Percentiles rank a stretch among this genome's conserved stretches.
Conservation (phyloP, 352 stramenopile species). For the Globisporangium parvum region DNA sequence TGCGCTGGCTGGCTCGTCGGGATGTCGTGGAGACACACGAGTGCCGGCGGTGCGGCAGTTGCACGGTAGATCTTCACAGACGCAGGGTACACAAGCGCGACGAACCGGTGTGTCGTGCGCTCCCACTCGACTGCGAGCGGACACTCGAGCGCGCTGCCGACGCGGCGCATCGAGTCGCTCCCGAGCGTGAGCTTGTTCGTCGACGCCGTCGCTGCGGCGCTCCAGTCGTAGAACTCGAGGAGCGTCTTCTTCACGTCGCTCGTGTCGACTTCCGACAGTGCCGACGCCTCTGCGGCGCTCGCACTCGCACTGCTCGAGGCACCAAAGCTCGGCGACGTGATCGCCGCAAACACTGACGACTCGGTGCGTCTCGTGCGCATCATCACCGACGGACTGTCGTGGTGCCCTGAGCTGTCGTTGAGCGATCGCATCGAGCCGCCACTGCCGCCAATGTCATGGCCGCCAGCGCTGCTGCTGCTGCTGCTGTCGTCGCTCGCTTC, state of each 20-base stretch:
- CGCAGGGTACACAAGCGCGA: slow-evolving; percentile 47
- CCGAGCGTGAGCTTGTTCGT: neutral
- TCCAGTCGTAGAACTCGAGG: slow-evolving; percentile 78
- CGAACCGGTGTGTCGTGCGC: slow-evolving; percentile 31
- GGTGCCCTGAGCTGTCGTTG: slow-evolving; percentile 10
- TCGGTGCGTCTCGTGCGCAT: slow-evolving; percentile 43
- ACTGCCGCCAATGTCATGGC: too few relatives aligned
- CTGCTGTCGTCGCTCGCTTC: slow-evolving; percentile 21
- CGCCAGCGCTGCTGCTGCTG: neutral
- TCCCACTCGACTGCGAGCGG: slow-evolving; percentile 66
- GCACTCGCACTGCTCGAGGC: slow-evolving; percentile 13
- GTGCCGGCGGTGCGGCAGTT: slow-evolving; percentile 14
- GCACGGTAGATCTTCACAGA: slow-evolving; percentile 48
- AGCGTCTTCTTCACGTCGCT: slow-evolving; percentile 50
- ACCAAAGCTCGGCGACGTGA: slow-evolving; percentile 23
- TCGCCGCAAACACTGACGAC: slow-evolving; percentile 41
- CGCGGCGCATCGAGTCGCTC: slow-evolving; percentile 15
- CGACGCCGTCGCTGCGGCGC: slow-evolving; percentile 8
- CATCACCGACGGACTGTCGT: slow-evolving; percentile 31
- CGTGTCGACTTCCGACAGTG: slow-evolving; percentile 10
- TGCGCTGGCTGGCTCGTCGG: slow-evolving; percentile 24
- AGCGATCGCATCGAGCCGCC: slow-evolving; percentile 18
- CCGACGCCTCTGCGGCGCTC: slow-evolving; percentile 7
- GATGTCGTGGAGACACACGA: slow-evolving; percentile 54
- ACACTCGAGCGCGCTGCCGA: slow-evolving; percentile 36